Conservation (phyloP, 345 rosid genomes). For the rapeseed (Brassica napus) region DNA sequence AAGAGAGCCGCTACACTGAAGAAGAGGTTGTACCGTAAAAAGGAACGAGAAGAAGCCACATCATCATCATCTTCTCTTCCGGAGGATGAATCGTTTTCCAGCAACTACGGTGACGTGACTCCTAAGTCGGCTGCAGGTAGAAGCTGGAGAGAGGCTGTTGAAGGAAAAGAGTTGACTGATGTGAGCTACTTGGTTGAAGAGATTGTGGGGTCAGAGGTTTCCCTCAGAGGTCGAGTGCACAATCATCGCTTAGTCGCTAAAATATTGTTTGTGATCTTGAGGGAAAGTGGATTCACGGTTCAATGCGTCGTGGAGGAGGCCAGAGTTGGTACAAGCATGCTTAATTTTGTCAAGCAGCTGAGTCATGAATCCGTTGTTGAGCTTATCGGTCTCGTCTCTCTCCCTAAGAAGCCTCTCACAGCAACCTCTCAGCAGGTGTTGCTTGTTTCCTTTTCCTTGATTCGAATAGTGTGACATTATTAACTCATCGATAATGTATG, state of each 20-base stretch:
- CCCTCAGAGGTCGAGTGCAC: not conserved
- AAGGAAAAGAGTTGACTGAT: not conserved
- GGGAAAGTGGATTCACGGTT: not conserved
- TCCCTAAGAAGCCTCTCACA: not conserved
- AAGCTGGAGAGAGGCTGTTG: not conserved
- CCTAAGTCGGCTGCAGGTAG: not conserved
- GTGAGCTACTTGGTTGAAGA: not conserved
- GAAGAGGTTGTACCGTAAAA: not conserved
- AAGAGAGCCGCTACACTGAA: not conserved
- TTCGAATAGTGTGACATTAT: not conserved
- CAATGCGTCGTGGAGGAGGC: not conserved
- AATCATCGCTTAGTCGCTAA: not conserved
- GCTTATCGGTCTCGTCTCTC: not conserved
- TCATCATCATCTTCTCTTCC: not conserved
- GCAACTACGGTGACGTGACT: not conserved
- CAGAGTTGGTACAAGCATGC: not conserved
- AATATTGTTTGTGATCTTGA: not conserved
- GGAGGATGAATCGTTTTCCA: not conserved
- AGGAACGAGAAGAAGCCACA: not conserved
- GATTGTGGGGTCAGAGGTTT: not conserved
- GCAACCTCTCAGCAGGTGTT: not conserved
- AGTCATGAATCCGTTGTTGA: not conserved
- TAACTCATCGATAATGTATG: not conserved
- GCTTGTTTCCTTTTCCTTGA: not conserved
- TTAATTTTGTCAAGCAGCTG: not conserved